A percentile compares a stretch with the other conserved stretches of the same genome.
phyloP scores from a whole-genome alignment of 352 stramenopile species.

The Globisporangium lucens region DNA sequence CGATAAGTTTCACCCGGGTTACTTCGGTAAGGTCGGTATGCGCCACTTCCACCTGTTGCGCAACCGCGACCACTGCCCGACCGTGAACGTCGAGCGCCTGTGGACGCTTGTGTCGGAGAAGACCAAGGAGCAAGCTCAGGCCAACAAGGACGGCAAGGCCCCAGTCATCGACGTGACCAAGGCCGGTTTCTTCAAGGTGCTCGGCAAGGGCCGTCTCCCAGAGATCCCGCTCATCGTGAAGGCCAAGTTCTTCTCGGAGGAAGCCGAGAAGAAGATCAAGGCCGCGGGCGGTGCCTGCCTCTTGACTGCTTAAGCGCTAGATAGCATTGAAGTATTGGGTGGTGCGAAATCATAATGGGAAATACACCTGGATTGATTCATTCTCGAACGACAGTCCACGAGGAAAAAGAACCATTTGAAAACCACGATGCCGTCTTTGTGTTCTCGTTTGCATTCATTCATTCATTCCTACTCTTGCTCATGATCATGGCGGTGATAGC shows the following conservation, averaged over 20 bases:
- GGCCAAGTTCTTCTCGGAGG: constrained; percentile 99
- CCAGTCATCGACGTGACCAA: constrained; percentile 99
- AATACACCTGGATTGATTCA: constrained; percentile 56
- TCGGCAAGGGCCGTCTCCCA: constrained; percentile 98
- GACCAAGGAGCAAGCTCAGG: constrained; percentile 96
- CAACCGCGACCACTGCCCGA: constrained; percentile 97
- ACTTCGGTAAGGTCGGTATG: constrained; percentile 99
- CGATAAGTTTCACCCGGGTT: constrained; percentile 99
- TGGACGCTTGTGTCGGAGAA: constrained; percentile 98
- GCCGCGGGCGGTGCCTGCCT: constrained; percentile 97
- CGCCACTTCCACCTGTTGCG: constrained; percentile 98
- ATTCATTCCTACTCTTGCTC: neutral
- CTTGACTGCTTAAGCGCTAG: constrained; percentile 93
- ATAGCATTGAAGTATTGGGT: constrained; percentile 47
- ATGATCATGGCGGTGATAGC: neutral
- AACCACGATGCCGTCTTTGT: neutral
- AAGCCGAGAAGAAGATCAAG: constrained; percentile 99
- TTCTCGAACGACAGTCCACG: constrained; percentile 7
- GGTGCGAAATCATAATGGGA: constrained; percentile 75
- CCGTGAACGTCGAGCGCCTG: constrained; percentile 99
- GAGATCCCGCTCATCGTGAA: constrained; percentile 99
- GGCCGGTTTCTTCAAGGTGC: constrained; percentile 99
- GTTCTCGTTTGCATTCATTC: neutral
- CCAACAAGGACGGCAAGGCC: constrained; percentile 94
- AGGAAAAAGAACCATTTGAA: constrained; percentile 12